These are phyloP conservation scores for Jimgerdemannia flammicorona DNA, from an alignment of 192 early-diverging fungal species.

Conservation along the genomic window DNA sequence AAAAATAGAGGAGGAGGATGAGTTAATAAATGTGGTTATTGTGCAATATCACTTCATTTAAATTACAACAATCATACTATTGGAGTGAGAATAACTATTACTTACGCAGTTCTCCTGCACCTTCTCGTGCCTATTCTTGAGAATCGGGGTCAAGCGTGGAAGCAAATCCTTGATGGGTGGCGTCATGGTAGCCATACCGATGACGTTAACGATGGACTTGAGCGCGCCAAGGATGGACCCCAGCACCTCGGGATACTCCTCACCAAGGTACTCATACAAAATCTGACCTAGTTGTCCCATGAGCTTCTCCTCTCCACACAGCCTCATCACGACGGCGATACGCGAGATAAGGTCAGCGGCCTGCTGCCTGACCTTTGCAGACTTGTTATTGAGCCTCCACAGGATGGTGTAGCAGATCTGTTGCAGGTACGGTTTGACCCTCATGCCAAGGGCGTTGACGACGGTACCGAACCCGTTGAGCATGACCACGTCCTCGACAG, in stretches of 20 bases:
- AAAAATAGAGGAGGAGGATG: not conserved
- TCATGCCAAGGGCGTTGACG: constrained; percentile 83
- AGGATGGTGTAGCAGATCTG: constrained; percentile 93
- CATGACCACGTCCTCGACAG: constrained; percentile 87
- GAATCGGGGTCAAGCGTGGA: constrained; percentile 95
- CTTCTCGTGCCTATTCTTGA: constrained; percentile 96
- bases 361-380: constrained; percentile 93
- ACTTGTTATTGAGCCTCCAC: constrained; percentile 97
- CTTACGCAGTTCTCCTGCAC: constrained; percentile 80
- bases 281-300: constrained; percentile 92
- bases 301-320: constrained; percentile 92
- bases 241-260: constrained; percentile 98
- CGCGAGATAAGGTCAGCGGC: constrained; percentile 95
- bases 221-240: constrained; percentile 91
- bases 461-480: constrained; percentile 95
- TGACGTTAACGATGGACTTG: constrained; percentile 95
- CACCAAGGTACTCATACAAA: constrained; percentile 97
- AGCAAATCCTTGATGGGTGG: constrained; percentile 97
- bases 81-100: not conserved
- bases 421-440: constrained; percentile 90
- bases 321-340: constrained; percentile 90
- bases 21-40: constrained; percentile 26
- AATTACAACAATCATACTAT: no score
- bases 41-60: constrained; percentile 12
- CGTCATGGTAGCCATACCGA: constrained; percentile 97